Evolutionary conservation across 164 flowering plant species (phyloP).

Genomic region (Liquidambar formosana): DNA sequence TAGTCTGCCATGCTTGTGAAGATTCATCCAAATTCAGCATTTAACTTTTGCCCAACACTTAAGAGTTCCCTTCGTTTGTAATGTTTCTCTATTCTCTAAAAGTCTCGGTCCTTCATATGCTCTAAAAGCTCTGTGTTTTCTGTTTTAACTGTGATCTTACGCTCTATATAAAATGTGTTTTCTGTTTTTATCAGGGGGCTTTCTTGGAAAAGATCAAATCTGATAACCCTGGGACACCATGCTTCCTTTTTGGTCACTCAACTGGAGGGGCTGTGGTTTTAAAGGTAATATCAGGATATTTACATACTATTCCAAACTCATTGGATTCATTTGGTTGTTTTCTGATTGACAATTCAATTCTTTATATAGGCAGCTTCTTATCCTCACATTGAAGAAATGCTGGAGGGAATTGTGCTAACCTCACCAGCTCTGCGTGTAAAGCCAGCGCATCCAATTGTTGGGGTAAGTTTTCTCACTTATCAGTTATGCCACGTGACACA

Average conservation of each 20-base stretch:
- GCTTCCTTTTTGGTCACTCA: slow-evolving; percentile 96
- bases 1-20: no score
- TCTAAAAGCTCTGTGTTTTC: neutral
- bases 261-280: slow-evolving; percentile 98
- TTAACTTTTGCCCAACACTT: no score
- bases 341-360: neutral
- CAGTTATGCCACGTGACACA: no score
- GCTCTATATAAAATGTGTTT: neutral
- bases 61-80: no score
- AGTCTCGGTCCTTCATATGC: neutral
- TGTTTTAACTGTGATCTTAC: neutral
- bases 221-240: slow-evolving; percentile 85
- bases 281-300: slow-evolving; percentile 49
- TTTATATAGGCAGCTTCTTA: slow-evolving; percentile 69
- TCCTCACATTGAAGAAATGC: slow-evolving; percentile 67
- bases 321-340: neutral
- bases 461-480: slow-evolving; percentile 47
- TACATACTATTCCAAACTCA: neutral
- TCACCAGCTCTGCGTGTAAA: slow-evolving; percentile 96
- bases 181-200: slow-evolving; percentile 52
- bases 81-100: no score
- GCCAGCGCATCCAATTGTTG: slow-evolving; percentile 96
- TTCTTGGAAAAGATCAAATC: slow-evolving; percentile 73
- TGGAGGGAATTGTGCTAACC: slow-evolving; percentile 86
- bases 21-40: no score